These are phyloP conservation scores for Ceratonia siliqua DNA, from an alignment of 306 rosid genomes.

Conservation along the genomic window DNA sequence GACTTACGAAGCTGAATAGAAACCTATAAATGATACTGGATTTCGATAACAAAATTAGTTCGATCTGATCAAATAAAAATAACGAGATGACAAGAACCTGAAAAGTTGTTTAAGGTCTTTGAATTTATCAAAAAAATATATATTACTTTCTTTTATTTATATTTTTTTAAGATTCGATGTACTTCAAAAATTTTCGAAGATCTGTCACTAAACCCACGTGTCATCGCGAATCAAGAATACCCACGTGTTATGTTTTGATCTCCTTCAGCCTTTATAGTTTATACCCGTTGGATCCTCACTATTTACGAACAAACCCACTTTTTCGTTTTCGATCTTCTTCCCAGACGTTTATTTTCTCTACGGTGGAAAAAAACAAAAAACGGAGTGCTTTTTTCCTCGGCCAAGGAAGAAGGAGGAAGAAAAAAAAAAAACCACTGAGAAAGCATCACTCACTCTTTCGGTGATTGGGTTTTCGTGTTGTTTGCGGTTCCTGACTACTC, in stretches of 20 bases:
- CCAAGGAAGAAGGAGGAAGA: background rate
- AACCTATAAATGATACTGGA: too few species aligned
- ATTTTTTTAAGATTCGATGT: too few species aligned
- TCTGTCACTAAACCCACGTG: too few species aligned
- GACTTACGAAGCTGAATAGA: too few species aligned
- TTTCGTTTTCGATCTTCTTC: conserved; percentile 1
- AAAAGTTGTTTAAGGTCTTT: too few species aligned
- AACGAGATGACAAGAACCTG: too few species aligned
- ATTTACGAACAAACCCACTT: background rate
- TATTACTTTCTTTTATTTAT: too few species aligned
- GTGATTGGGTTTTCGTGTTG: background rate
- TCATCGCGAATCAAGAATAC: background rate
- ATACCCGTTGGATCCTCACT: conserved; percentile 19
- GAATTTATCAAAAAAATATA: too few species aligned
- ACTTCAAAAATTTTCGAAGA: too few species aligned
- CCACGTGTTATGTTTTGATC: conserved; percentile 29
- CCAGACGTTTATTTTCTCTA: background rate
- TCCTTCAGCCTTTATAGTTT: background rate
- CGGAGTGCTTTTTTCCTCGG: background rate
- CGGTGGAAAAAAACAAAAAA: conserved; percentile 11
- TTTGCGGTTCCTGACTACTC: conserved; percentile 35
- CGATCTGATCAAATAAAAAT: too few species aligned
- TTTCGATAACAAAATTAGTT: too few species aligned
- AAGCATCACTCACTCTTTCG: conserved; percentile 31
- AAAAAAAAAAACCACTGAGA: conserved; percentile 12